Conservation (phyloP, 257 asterid species). For the Nicotiana tomentosiformis region DNA sequence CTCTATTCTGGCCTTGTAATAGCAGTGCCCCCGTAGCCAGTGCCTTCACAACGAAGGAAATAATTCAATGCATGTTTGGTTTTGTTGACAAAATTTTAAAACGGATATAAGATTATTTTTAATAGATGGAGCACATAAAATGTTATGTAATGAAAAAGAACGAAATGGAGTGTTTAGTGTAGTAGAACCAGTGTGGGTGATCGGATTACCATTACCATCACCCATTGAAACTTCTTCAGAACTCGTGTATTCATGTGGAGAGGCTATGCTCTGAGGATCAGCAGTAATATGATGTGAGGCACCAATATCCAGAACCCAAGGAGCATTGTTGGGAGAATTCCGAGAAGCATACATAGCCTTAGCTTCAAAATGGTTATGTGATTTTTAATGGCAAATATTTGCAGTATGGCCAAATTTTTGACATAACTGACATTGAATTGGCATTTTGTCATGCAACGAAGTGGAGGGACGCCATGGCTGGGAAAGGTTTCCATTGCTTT, state of each 20-base stretch:
- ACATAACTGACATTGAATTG: too few species aligned
- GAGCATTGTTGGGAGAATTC: too few species aligned
- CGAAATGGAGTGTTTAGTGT: neutral
- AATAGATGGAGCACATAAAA: neutral
- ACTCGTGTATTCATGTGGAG: neutral
- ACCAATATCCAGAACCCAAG: neutral
- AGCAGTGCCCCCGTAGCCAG: neutral
- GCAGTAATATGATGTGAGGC: neutral
- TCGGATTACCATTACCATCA: neutral
- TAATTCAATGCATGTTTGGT: neutral
- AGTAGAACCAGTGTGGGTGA: neutral
- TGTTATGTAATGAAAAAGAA: neutral
- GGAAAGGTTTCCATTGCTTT: neutral
- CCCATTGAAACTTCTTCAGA: neutral
- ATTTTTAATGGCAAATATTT: too few species aligned
- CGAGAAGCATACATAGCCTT: neutral
- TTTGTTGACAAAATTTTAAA: neutral
- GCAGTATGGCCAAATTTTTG: too few species aligned
- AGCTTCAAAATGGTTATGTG: neutral
- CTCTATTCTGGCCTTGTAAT: neutral
- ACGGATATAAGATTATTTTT: neutral
- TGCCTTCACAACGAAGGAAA: neutral
- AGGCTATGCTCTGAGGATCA: neutral
- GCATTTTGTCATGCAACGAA: too few species aligned
- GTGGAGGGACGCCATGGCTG: neutral